These are phyloP conservation scores for Delonix regia DNA, from an alignment of 306 rosid species.

Conservation along the genomic window DNA sequence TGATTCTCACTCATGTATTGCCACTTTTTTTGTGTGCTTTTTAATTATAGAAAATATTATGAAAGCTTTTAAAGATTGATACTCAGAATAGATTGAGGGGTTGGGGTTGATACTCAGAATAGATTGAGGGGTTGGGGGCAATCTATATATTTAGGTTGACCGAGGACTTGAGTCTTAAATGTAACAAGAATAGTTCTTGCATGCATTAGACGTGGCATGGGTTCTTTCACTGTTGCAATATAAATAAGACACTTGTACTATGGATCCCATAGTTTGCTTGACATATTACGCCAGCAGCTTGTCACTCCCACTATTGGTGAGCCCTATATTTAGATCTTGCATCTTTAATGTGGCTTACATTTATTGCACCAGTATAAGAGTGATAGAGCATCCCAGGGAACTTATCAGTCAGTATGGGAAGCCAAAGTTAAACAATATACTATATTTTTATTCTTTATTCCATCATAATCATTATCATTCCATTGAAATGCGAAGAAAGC, in stretches of 20 bases:
- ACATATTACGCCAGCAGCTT: background rate
- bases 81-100: background rate
- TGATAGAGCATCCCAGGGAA: background rate
- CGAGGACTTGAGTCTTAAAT: background rate
- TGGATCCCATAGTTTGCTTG: background rate
- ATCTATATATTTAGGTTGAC: background rate
- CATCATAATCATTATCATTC: background rate
- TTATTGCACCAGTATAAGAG: background rate
- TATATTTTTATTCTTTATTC: background rate
- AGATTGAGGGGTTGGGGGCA: background rate
- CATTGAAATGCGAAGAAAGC: background rate
- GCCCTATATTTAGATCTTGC: background rate
- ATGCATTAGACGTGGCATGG: background rate
- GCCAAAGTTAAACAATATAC: slow-evolving; percentile 1
- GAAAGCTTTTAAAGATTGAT: background rate
- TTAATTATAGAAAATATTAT: background rate
- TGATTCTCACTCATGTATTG: background rate
- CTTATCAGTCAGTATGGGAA: background rate
- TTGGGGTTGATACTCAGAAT: background rate
- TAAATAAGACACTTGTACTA: background rate
- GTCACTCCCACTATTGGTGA: background rate
- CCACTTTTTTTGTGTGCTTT: slow-evolving; percentile 5
- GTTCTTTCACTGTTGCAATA: background rate
- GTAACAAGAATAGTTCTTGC: background rate
- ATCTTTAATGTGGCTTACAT: too few relatives aligned